These are phyloP conservation scores for Fusarium heterosporum DNA, from an alignment of 2,329 filamentous ascomycete genomes.

Conservation along the genomic window DNA sequence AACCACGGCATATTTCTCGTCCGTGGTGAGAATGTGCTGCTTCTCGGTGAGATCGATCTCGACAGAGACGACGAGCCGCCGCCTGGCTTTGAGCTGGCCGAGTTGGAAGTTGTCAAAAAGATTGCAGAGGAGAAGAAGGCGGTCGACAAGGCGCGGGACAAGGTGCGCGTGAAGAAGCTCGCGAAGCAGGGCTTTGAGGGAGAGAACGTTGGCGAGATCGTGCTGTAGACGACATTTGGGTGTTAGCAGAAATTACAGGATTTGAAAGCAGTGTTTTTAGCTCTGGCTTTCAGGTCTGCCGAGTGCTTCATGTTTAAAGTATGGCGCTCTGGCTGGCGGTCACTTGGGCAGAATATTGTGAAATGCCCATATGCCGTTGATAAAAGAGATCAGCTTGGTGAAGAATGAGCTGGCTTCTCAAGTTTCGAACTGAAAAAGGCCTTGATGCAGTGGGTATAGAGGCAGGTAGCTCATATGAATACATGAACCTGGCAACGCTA, in stretches of 20 bases:
- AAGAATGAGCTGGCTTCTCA: slow-evolving; percentile 13
- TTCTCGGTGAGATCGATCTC: slow-evolving; percentile 95
- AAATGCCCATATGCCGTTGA: slow-evolving; percentile 60
- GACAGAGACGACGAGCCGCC: slow-evolving; percentile 92
- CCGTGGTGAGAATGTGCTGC: slow-evolving; percentile 94
- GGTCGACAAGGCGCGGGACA: slow-evolving; percentile 78
- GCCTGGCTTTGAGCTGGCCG: slow-evolving; percentile 75
- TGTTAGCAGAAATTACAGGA: slow-evolving; percentile 17
- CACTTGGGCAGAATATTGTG: slow-evolving; percentile 71
- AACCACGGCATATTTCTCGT: slow-evolving; percentile 90
- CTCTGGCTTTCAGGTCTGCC: slow-evolving; percentile 10
- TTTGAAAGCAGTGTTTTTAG: slow-evolving; percentile 5
- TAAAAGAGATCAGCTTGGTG: slow-evolving; percentile 12
- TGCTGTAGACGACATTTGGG: slow-evolving; percentile 60
- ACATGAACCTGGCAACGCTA: slow-evolving; percentile 24
- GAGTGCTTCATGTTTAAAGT: neutral
- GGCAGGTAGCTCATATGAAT: slow-evolving; percentile 36
- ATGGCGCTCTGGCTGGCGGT: slow-evolving; percentile 42
- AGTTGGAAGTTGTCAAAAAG: slow-evolving; percentile 76
- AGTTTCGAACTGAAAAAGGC: slow-evolving; percentile 2
- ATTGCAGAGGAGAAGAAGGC: slow-evolving; percentile 78
- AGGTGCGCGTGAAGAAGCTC: slow-evolving; percentile 76
- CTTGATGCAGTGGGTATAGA: slow-evolving; percentile 28
- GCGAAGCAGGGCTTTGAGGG: slow-evolving; percentile 87
- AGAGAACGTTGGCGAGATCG: slow-evolving; percentile 81